Conservation (phyloP, 2,329 filamentous ascomycete genomes). For the Fusarium globosum region DNA sequence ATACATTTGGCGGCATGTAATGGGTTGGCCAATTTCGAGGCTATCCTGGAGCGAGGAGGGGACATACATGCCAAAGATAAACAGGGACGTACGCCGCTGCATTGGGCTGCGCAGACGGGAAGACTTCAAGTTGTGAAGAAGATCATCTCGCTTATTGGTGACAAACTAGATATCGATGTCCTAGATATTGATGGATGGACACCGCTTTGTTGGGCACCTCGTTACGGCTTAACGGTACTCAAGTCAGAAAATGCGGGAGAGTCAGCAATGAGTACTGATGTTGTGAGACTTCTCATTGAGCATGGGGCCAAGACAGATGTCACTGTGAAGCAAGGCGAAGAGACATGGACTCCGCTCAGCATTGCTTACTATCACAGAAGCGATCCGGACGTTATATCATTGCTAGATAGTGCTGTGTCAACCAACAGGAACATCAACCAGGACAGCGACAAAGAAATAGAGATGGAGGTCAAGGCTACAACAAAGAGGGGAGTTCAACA, state of each 20-base stretch:
- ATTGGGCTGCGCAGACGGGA: constrained; percentile 3
- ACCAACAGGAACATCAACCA: too few relatives aligned
- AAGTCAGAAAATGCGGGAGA: neutral
- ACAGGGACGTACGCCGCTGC: neutral
- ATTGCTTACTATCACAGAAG: neutral
- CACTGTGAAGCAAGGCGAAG: neutral
- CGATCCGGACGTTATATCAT: neutral
- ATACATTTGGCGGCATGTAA: neutral
- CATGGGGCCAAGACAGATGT: neutral
- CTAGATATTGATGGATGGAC: constrained; percentile 22
- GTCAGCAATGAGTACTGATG: neutral
- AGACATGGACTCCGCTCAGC: neutral
- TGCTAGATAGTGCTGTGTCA: accelerated
- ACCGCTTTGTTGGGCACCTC: constrained; percentile 14
- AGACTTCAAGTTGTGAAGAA: neutral
- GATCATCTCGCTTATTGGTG: neutral
- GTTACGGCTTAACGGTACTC: accelerated
- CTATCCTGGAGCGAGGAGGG: neutral
- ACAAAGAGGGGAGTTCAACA: too few relatives aligned
- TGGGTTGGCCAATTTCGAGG: neutral
- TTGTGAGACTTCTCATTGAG: neutral
- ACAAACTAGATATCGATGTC: neutral
- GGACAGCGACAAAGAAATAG: too few relatives aligned
- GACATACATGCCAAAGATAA: constrained; percentile 3
- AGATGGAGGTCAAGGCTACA: too few relatives aligned